phyloP scores from a whole-genome alignment of 148 eudicot genomes.

The Tetragonia tetragonoides region DNA sequence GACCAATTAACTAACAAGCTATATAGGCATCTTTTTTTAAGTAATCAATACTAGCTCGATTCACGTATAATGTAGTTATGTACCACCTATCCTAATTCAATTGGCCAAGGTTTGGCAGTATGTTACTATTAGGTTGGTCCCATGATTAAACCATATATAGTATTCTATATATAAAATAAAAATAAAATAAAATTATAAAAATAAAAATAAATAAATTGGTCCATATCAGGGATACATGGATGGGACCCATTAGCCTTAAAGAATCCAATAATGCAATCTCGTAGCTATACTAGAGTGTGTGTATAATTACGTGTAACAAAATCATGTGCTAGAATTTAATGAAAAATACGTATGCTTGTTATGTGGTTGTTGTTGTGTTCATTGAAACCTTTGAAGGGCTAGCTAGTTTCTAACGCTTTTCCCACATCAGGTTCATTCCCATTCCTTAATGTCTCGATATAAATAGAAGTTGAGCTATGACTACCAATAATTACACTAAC shows the following conservation, averaged over 20 bases:
- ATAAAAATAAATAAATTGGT: neutral
- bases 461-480: no score
- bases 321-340: slow-evolving; percentile 27
- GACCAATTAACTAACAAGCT: slow-evolving; percentile 8
- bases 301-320: slow-evolving; percentile 15
- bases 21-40: neutral
- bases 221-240: slow-evolving; percentile 6
- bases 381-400: neutral
- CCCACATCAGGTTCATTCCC: neutral
- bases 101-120: neutral
- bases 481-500: no score
- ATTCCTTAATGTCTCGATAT: no score
- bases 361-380: slow-evolving; percentile 29
- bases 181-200: neutral
- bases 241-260: slow-evolving; percentile 15
- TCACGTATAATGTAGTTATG: neutral
- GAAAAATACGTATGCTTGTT: neutral
- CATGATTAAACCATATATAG: slow-evolving; percentile 7
- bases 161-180: no score
- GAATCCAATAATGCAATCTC: slow-evolving; percentile 27
- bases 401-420: neutral
- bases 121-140: slow-evolving; percentile 5
- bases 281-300: neutral
- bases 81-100: neutral
- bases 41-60: neutral